Conservation (phyloP, 305 asterid genomes). For the Stenogyne calaminthoides region DNA sequence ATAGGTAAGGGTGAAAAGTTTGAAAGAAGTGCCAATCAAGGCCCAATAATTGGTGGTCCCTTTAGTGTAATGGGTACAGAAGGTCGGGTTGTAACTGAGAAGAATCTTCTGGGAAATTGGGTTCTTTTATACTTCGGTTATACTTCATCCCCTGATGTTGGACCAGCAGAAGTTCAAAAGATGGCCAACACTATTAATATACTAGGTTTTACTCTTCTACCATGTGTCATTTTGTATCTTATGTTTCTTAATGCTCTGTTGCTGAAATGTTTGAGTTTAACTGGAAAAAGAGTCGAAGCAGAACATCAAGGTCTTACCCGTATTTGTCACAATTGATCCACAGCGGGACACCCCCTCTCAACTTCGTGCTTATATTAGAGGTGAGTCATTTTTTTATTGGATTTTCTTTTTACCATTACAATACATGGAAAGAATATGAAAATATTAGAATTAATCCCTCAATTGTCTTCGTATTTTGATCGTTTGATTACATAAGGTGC, state of each 20-base stretch:
- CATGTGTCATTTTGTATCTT: conserved; percentile 22
- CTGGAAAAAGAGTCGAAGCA: conserved; percentile 60
- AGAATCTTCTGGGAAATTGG: conserved; percentile 81
- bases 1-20: conserved; percentile 82
- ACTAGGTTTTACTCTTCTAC: conserved; percentile 58
- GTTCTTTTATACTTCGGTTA: conserved; percentile 87
- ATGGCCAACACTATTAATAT: conserved; percentile 67
- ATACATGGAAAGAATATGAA: not conserved
- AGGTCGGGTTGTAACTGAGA: conserved; percentile 66
- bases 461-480: not conserved
- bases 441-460: not conserved
- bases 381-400: conserved; percentile 40
- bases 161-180: conserved; percentile 91
- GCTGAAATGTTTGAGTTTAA: conserved; percentile 33
- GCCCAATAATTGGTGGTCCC: conserved; percentile 93
- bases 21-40: conserved; percentile 78
- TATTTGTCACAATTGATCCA: conserved; percentile 96
- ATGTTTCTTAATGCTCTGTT: conserved; percentile 15
- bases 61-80: conserved; percentile 73
- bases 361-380: conserved; percentile 78
- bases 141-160: conserved; percentile 96
- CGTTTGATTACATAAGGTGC: not conserved
- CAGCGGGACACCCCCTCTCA: conserved; percentile 92
- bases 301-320: conserved; percentile 71
- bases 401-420: conserved; percentile 18